Percentiles rank a stretch among this genome's conserved stretches.
phyloP scores from a whole-genome alignment of 192 early-diverging fungal species.

The Backusella mclennaniae region DNA sequence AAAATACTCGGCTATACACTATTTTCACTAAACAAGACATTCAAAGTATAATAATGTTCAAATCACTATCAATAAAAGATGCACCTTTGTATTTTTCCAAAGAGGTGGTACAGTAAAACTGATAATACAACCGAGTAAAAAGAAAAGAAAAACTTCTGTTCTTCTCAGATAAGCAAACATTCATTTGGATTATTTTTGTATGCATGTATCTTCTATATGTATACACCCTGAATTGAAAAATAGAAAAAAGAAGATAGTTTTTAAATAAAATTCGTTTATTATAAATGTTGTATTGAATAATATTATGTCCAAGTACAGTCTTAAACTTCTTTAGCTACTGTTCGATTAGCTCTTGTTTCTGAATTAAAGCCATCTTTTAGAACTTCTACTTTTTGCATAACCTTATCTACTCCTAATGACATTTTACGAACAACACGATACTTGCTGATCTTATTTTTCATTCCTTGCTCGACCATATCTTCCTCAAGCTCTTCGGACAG shows the following conservation, averaged over 20 bases:
- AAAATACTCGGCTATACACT: no score
- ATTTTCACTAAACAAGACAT: no score
- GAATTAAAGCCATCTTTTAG: slow-evolving; percentile 26
- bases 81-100: no score
- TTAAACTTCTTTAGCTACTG: slow-evolving; percentile 23
- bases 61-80: no score
- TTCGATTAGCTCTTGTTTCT: slow-evolving; percentile 15
- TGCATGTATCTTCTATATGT: not conserved
- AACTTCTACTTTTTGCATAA: slow-evolving; percentile 24
- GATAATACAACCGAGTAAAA: no score
- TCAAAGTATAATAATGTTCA: no score
- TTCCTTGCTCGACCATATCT: slow-evolving; percentile 5
- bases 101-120: no score
- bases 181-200: not conserved
- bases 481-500: not conserved
- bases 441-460: slow-evolving; percentile 18
- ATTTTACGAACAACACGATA: slow-evolving; percentile 22
- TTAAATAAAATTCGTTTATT: not conserved
- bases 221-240: not conserved
- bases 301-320: not conserved
- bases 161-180: not conserved
- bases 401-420: slow-evolving; percentile 17
- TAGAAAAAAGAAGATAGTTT: not conserved
- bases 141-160: no score
- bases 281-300: not conserved